Conservation (phyloP, 208 protist genomes). For the Crithidia expoeki region DNA sequence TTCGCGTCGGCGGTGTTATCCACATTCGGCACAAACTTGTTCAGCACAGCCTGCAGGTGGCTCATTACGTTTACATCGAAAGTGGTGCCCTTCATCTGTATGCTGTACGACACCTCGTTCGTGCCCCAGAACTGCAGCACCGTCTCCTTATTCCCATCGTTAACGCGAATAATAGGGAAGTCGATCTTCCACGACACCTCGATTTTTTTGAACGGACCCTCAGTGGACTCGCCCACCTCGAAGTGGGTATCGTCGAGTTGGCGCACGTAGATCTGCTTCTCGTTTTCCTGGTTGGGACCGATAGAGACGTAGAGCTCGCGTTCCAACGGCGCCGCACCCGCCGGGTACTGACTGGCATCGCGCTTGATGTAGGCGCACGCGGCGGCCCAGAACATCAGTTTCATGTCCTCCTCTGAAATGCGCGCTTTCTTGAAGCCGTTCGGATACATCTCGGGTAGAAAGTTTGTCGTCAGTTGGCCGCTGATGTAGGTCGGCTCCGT, state of each 20-base stretch:
- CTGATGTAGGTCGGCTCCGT: slow-evolving; percentile 65
- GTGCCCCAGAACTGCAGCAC: slow-evolving; percentile 48
- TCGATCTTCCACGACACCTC: slow-evolving; percentile 36
- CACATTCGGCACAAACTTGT: slow-evolving; percentile 34
- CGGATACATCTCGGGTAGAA: slow-evolving; percentile 62
- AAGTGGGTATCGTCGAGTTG: slow-evolving; percentile 28
- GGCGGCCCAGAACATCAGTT: slow-evolving; percentile 28
- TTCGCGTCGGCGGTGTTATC: slow-evolving; percentile 32
- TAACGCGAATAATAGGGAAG: slow-evolving; percentile 41
- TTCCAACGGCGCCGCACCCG: slow-evolving; percentile 12
- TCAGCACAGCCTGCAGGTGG: slow-evolving; percentile 37
- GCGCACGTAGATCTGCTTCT: slow-evolving; percentile 34
- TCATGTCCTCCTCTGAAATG: slow-evolving; percentile 29
- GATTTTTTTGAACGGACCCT: slow-evolving; percentile 30
- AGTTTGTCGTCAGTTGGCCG: slow-evolving; percentile 81
- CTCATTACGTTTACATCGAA: slow-evolving; percentile 47
- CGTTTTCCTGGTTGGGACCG: slow-evolving; percentile 30
- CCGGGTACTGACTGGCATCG: slow-evolving; percentile 21
- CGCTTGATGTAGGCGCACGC: slow-evolving; percentile 36
- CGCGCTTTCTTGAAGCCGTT: slow-evolving; percentile 42
- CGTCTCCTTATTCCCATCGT: slow-evolving; percentile 33
- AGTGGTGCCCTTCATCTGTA: slow-evolving; percentile 45
- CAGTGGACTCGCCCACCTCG: slow-evolving; percentile 27
- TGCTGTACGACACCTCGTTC: slow-evolving; percentile 46
- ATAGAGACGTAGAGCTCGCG: slow-evolving; percentile 31